Base-by-base conservation (phyloP, 805 yeast genomes). In the Clavispora santaluciae region DNA sequence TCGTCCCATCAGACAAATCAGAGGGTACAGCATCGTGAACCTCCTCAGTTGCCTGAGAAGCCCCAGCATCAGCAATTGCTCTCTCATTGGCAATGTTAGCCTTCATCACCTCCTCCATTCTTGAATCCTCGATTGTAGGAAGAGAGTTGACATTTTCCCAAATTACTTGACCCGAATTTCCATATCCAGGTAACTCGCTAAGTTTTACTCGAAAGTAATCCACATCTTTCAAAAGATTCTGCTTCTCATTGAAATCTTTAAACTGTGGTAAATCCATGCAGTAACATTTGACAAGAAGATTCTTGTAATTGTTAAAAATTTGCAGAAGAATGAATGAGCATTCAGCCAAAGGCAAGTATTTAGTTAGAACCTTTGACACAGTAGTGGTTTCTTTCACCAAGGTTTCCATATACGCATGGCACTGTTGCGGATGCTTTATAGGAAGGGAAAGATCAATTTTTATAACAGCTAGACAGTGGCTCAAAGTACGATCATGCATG, bases 381-480 rank as follows among this genome's bases (percentile, higher is more conserved):
- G 84, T 78, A n/a, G 70, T 52, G 0, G 87, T 80, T 43, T 84
- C 89, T 47, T 78, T 80, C 34, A 82, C 81, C 29, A 84, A 59
- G 2, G 73, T 71, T 42, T 74, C 80, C 86, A 84, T 82, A 54
- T 81, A 84, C 24, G 59, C 64, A 53, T 81, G 83, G 33, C 79
- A 78, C 38, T 72, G 76, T 11, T 64, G 70, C 2, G 73, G 66
- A 7, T 61, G 64, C 16, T 61, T 56, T 3, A 69, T 42, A 0
- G 76, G 70, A 13, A 60, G 61, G 2, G 77, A 62, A 79, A 83
- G 79, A 49, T 81, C 71, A 9, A 73, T 67, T 16, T 57, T 59
- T 11, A 63, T 53, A 3, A 82, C 66, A 4, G 74, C 64, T n/a
- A 57, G 52, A 40, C 82, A 68, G 53, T 80, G 83, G 26, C 59